Percentiles rank a stretch among this genome's conserved stretches.
Conservation (phyloP, 805 yeast species). For the Metschnikowia similis region DNA sequence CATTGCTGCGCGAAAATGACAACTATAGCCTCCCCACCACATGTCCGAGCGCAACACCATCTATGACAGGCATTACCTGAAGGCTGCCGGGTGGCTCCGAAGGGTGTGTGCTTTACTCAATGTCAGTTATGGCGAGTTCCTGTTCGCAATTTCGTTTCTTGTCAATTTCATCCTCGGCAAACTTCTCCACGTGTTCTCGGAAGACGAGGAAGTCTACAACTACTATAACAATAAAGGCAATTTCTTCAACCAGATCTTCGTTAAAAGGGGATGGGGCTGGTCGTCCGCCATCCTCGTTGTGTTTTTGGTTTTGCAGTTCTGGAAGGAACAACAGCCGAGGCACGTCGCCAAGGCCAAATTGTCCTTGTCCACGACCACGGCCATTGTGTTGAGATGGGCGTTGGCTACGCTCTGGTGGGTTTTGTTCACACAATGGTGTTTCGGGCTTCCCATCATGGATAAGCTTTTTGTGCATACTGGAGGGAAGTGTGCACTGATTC, state of each 20-base stretch:
- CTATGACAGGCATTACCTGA: not conserved
- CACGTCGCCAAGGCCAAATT: not conserved
- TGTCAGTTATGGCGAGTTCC: slow-evolving; percentile 22
- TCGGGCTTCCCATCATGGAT: slow-evolving; percentile 88
- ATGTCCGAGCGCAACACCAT: not conserved
- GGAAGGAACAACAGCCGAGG: not conserved
- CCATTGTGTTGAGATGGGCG: slow-evolving; percentile 34
- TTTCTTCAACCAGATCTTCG: slow-evolving; percentile 67
- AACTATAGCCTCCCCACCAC: not conserved
- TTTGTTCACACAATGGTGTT: slow-evolving; percentile 81
- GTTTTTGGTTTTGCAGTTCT: slow-evolving; percentile 23
- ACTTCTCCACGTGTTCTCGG: slow-evolving; percentile 41
- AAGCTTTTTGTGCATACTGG: slow-evolving; percentile 75
- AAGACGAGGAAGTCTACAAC: slow-evolving; percentile 43
- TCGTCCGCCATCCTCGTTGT: slow-evolving; percentile 39
- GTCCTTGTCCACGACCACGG: slow-evolving; percentile 19
- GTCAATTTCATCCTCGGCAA: slow-evolving; percentile 50
- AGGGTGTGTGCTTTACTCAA: not conserved
- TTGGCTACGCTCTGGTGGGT: slow-evolving; percentile 77
- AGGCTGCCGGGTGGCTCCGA: not conserved
- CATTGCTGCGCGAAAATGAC: not conserved
- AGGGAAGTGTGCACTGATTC: slow-evolving; percentile 57
- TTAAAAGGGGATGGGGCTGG: slow-evolving; percentile 94
- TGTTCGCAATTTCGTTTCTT: slow-evolving; percentile 30
- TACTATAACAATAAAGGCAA: slow-evolving; percentile 62